A percentile compares a stretch with the other conserved stretches of the same genome.
Evolutionary conservation across 306 rosid genomes (phyloP).

Genomic region (Prinsepia uniflora): DNA sequence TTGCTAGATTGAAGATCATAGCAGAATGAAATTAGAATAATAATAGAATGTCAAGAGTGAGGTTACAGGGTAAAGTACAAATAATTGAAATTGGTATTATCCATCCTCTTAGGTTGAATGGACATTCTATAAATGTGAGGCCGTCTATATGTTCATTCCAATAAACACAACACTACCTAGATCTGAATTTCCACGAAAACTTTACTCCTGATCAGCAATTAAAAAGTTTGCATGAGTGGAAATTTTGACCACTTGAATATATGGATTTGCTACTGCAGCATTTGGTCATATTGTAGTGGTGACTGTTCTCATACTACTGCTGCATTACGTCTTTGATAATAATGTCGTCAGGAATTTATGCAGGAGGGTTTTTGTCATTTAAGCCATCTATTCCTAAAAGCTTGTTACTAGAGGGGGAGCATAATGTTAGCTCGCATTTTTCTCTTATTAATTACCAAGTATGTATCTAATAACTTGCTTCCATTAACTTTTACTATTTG

Average conservation of each 20-base stretch:
- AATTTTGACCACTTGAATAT: constrained; percentile 16
- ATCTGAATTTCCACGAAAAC: neutral
- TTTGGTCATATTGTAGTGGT: constrained; percentile 15
- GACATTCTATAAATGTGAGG: neutral
- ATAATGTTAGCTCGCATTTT: constrained; percentile 69
- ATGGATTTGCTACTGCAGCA: neutral
- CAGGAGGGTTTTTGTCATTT: constrained; percentile 88
- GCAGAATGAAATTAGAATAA: neutral
- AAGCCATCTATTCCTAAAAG: constrained; percentile 83
- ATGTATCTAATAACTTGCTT: constrained; percentile 44
- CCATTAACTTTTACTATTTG: constrained; percentile 32
- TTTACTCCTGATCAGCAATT: neutral
- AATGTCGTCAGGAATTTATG: constrained; percentile 25
- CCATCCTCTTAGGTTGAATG: neutral
- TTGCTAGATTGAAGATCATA: neutral
- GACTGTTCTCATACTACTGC: constrained; percentile 5
- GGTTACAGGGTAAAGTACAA: neutral
- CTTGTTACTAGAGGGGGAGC: constrained; percentile 63
- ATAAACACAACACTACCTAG: neutral
- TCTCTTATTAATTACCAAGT: constrained; percentile 86
- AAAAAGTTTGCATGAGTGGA: constrained; percentile 19
- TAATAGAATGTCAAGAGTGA: neutral
- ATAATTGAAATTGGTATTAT: constrained; percentile 5
- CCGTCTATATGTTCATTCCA: constrained; percentile 1
- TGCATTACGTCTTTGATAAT: constrained; percentile 1